Conservation (phyloP, 345 rosid genomes). For the Brassica cretica region DNA sequence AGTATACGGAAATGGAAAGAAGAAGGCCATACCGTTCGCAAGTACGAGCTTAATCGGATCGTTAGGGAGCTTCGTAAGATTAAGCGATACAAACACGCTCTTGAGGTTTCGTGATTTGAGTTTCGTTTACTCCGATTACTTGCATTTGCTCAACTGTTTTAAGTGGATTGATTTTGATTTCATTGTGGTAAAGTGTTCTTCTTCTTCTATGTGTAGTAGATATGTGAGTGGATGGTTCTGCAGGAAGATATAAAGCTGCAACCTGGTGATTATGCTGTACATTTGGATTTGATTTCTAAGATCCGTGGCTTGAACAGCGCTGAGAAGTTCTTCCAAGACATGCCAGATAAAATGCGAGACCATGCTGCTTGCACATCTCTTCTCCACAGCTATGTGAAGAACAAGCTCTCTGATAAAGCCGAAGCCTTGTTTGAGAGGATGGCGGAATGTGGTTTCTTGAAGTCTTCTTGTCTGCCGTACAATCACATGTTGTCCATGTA, state of each 20-base stretch:
- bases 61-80: slow-evolving; percentile 87
- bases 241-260: slow-evolving; percentile 69
- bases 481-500: slow-evolving; percentile 78
- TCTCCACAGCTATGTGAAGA: slow-evolving; percentile 73
- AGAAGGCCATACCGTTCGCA: slow-evolving; percentile 66
- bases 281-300: slow-evolving; percentile 82
- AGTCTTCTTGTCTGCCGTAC: slow-evolving; percentile 60
- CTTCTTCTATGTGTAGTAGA: slow-evolving; percentile 46
- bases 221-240: slow-evolving; percentile 91
- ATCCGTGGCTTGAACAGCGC: slow-evolving; percentile 77
- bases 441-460: slow-evolving; percentile 68
- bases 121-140: not conserved
- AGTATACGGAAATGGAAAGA: slow-evolving; percentile 69
- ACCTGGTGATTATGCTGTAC: slow-evolving; percentile 88
- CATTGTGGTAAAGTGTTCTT: not conserved
- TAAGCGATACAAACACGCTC: slow-evolving; percentile 85
- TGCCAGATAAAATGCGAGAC: slow-evolving; percentile 71
- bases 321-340: slow-evolving; percentile 88
- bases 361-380: slow-evolving; percentile 70
- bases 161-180: slow-evolving; percentile 17
- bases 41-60: slow-evolving; percentile 79
- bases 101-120: slow-evolving; percentile 55
- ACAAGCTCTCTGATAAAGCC: slow-evolving; percentile 57
- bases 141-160: not conserved
- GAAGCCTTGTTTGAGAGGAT: slow-evolving; percentile 83